phyloP scores from a whole-genome alignment of 1,284 basidiomycete species.

The Sanghuangporus baumii region DNA sequence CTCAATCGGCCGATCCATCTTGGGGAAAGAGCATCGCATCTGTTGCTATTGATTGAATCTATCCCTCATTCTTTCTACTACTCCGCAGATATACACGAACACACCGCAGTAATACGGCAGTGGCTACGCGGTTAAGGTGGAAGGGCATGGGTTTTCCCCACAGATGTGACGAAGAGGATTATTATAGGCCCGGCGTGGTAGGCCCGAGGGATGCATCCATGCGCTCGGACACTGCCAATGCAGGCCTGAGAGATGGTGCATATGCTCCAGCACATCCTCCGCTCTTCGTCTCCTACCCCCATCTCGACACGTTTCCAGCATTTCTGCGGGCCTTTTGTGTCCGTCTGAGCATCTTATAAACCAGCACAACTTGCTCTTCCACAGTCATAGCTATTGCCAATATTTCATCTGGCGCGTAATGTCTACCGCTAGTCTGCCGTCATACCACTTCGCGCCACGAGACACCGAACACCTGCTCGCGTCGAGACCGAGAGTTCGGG shows the following conservation, averaged over 20 bases:
- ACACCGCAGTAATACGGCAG: neutral
- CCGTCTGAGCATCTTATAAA: neutral
- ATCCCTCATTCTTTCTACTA: neutral
- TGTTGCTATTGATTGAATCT: neutral
- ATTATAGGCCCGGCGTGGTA: conserved; percentile 5
- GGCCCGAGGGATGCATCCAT: neutral
- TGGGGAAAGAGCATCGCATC: neutral
- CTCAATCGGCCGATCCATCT: neutral
- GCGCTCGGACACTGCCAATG: neutral
- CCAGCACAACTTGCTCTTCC: neutral
- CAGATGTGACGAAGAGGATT: neutral
- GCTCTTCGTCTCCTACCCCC: neutral
- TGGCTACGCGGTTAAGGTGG: neutral
- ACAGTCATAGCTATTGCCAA: neutral
- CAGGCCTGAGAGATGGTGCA: conserved; percentile 8
- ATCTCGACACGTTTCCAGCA: neutral
- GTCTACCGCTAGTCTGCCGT: conserved; percentile 40
- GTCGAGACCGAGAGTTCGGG: conserved; percentile 32
- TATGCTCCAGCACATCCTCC: conserved; percentile 7
- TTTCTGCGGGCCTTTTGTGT: neutral
- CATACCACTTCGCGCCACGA: conserved; percentile 48
- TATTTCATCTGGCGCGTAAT: conserved; percentile 18
- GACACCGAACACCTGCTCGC: conserved; percentile 48
- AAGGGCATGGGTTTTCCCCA: conserved; percentile 8
- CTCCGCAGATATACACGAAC: neutral